Percentiles rank a stretch among this genome's conserved stretches.
phyloP scores from a whole-genome alignment of 768 basidiomycete species.

The Amanita inopinata region DNA sequence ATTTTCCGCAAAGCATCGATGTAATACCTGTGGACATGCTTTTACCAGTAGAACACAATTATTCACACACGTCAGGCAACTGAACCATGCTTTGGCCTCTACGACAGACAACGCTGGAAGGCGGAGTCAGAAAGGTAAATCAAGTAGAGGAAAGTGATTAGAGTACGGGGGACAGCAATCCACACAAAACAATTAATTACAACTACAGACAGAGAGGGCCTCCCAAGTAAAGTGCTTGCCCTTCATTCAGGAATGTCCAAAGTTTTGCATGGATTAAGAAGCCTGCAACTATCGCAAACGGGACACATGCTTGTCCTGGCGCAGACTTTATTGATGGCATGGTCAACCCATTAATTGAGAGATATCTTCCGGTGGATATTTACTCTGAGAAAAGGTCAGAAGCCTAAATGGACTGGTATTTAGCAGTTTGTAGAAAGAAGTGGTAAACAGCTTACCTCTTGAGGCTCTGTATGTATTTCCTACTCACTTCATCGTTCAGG shows the following conservation, averaged over 20 bases:
- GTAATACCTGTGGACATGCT: slow-evolving; percentile 56
- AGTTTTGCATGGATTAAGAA: no score
- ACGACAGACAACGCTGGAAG: slow-evolving; percentile 14
- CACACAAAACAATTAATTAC: neutral
- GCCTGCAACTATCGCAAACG: slow-evolving; percentile 1
- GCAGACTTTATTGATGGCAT: neutral
- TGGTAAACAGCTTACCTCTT: slow-evolving; percentile 57
- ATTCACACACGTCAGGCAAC: slow-evolving; percentile 61
- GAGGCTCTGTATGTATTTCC: slow-evolving; percentile 97
- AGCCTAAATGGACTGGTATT: slow-evolving; percentile 59
- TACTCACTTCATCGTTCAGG: slow-evolving; percentile 95
- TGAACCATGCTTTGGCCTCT: slow-evolving; percentile 57
- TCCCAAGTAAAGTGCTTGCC: no score
- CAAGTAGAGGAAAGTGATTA: neutral
- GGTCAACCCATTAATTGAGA: slow-evolving; percentile 84
- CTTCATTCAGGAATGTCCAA: no score
- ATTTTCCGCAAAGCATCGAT: slow-evolving; percentile 29
- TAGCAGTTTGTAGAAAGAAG: no score
- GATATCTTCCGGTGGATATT: slow-evolving; percentile 88
- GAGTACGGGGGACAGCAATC: neutral
- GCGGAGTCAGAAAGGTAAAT: neutral
- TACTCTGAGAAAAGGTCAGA: slow-evolving; percentile 91
- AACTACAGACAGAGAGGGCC: no score
- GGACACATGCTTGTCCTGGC: no score
- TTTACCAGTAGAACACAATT: slow-evolving; percentile 68